A percentile compares a stretch with the other conserved stretches of the same genome.
These are phyloP conservation scores for Fusarium pseudoanthophilum DNA, from an alignment of 2,329 filamentous ascomycete species.

Conservation along the genomic window DNA sequence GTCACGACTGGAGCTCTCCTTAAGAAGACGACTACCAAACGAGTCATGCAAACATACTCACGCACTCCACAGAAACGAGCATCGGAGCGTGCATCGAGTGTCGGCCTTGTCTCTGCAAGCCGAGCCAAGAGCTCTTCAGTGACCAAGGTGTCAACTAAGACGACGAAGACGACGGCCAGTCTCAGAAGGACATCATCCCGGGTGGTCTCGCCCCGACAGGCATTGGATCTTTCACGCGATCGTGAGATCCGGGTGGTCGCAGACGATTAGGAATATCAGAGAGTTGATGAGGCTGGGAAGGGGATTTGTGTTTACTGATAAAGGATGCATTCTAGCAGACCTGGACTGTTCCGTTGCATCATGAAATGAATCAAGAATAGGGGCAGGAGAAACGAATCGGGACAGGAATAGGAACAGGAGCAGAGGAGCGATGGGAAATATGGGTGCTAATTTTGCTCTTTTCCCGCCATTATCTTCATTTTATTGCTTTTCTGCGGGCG, in stretches of 20 bases:
- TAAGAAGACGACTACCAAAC: constrained; percentile 46
- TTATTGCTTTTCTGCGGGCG: constrained; percentile 17
- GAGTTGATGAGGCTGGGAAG: constrained; percentile 15
- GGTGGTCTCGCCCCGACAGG: constrained; percentile 32
- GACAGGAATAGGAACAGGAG: constrained; percentile 9
- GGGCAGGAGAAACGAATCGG: background rate
- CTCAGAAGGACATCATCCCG: constrained; percentile 18
- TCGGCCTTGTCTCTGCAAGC: constrained; percentile 28
- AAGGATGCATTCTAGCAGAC: constrained; percentile 32
- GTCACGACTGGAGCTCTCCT: constrained; percentile 41
- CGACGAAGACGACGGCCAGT: constrained; percentile 26
- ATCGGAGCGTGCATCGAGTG: constrained; percentile 33
- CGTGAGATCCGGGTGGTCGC: constrained; percentile 38
- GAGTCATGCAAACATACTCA: constrained; percentile 46
- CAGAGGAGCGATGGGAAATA: background rate
- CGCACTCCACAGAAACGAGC: constrained; percentile 41
- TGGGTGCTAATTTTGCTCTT: constrained; percentile 9
- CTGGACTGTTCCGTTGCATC: constrained; percentile 9
- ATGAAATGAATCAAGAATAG: constrained; percentile 15
- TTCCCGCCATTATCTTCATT: background rate
- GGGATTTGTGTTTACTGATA: constrained; percentile 18
- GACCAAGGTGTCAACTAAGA: constrained; percentile 28
- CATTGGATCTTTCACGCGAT: constrained; percentile 33
- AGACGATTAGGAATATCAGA: constrained; percentile 19
- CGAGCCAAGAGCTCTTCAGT: constrained; percentile 27